phyloP scores from a whole-genome alignment of 78 protist genomes.

The Anaeramoeba flamelloides region DNA sequence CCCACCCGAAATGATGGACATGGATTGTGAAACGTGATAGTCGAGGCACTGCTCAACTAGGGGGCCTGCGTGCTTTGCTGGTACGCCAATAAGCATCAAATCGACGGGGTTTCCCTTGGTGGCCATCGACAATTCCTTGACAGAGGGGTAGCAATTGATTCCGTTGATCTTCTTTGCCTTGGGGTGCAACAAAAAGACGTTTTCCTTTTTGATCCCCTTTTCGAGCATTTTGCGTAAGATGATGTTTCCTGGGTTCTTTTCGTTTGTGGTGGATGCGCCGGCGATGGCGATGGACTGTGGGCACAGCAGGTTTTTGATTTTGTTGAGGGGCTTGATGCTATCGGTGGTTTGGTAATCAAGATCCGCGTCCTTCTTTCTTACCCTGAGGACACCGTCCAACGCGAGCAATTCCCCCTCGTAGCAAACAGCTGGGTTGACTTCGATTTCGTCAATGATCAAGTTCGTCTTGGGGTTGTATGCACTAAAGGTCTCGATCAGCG shows the following conservation, averaged over 20 bases:
- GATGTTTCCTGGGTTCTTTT: neutral
- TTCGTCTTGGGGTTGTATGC: neutral
- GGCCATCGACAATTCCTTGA: neutral
- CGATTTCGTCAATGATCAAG: neutral
- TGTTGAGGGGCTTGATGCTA: neutral
- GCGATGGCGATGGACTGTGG: neutral
- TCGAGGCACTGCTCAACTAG: neutral
- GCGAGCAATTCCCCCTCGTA: neutral
- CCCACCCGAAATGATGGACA: neutral
- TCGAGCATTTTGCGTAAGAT: neutral
- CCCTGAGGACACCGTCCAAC: neutral
- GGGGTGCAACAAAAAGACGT: neutral
- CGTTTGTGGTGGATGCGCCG: neutral
- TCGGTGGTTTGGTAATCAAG: neutral
- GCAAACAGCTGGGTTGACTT: neutral
- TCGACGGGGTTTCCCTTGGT: neutral
- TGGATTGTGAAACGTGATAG: neutral
- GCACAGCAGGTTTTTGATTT: neutral
- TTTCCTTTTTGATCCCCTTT: neutral
- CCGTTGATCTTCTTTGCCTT: constrained; percentile 1
- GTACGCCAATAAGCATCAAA: neutral
- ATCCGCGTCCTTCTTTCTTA: neutral
- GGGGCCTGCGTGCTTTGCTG: neutral
- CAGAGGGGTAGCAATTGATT: neutral
- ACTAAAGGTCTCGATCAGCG: neutral